Evolutionary conservation across 495 filamentous ascomycete genomes (phyloP).

Genomic region (Neurospora sp.): DNA sequence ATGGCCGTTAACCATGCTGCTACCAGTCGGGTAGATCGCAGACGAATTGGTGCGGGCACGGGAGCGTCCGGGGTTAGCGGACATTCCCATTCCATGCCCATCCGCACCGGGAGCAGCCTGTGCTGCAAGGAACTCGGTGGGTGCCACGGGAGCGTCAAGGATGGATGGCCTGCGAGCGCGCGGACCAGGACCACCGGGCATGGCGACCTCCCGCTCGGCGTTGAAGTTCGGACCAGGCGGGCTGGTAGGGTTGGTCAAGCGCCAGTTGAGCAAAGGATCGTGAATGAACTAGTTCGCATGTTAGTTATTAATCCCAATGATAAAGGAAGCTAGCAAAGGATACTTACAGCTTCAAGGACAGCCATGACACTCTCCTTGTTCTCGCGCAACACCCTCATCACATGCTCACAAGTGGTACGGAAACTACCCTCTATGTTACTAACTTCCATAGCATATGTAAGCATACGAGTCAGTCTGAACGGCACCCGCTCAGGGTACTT

Average conservation of each 20-base stretch:
- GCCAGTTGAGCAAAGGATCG: slow-evolving; percentile 95
- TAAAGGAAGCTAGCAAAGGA: neutral
- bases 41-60: slow-evolving; percentile 47
- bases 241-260: slow-evolving; percentile 77
- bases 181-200: slow-evolving; percentile 30
- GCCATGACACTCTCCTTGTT: slow-evolving; percentile 99
- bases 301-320: slow-evolving; percentile 7
- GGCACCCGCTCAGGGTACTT: slow-evolving; percentile 97
- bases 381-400: slow-evolving; percentile 91
- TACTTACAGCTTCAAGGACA: slow-evolving; percentile 87
- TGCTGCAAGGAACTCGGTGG: slow-evolving; percentile 38
- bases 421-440: slow-evolving; percentile 98
- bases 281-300: slow-evolving; percentile 72
- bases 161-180: slow-evolving; percentile 57
- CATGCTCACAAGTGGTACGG: slow-evolving; percentile 92
- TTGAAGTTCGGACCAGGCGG: slow-evolving; percentile 67
- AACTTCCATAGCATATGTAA: slow-evolving; percentile 99
- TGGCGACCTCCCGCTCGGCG: slow-evolving; percentile 54
- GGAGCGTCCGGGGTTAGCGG: slow-evolving; percentile 33
- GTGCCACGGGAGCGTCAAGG: slow-evolving; percentile 50
- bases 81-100: slow-evolving; percentile 34
- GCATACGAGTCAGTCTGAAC: slow-evolving; percentile 94
- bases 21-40: slow-evolving; percentile 10
- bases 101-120: slow-evolving; percentile 28
- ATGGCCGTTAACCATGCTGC: slow-evolving; percentile 28